Percentiles rank a stretch among this genome's conserved stretches.
Conservation (phyloP, 208 protist species). For the Leishmania gerbilli region DNA sequence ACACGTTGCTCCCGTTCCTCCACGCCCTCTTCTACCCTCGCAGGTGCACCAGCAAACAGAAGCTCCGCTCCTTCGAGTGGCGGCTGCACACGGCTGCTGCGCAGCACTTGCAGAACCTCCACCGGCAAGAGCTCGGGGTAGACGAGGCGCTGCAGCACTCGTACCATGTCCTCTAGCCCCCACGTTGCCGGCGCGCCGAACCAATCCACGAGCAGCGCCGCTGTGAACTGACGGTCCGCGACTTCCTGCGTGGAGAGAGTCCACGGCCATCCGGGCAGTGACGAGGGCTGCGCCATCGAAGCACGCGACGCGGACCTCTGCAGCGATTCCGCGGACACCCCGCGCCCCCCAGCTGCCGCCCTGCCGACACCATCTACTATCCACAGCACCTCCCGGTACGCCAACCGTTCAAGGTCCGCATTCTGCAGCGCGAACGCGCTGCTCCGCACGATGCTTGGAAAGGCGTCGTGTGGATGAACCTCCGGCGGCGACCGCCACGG, state of each 20-base stretch:
- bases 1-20: not conserved
- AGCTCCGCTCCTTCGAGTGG: constrained; percentile 22
- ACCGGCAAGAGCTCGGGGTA: constrained; percentile 12
- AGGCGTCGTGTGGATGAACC: constrained; percentile 17
- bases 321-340: not conserved
- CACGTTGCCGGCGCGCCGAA: constrained; percentile 9
- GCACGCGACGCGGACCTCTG: not conserved
- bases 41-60: not conserved
- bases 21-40: not conserved
- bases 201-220: constrained; percentile 8
- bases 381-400: constrained; percentile 14
- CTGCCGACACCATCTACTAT: constrained; percentile 5
- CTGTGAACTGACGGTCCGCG: constrained; percentile 12
- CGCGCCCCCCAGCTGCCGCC: not conserved
- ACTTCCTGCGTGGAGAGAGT: constrained; percentile 5
- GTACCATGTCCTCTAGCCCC: constrained; percentile 10
- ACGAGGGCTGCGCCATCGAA: not conserved
- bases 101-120: constrained; percentile 12
- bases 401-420: constrained; percentile 19
- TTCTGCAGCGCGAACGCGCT: constrained; percentile 28
- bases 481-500: constrained; percentile 17
- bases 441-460: constrained; percentile 20
- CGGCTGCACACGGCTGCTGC: constrained; percentile 13
- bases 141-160: constrained; percentile 13
- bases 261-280: not conserved